phyloP scores from a whole-genome alignment of 1,284 basidiomycete genomes.

The Melampsora abietis-canadensis region DNA sequence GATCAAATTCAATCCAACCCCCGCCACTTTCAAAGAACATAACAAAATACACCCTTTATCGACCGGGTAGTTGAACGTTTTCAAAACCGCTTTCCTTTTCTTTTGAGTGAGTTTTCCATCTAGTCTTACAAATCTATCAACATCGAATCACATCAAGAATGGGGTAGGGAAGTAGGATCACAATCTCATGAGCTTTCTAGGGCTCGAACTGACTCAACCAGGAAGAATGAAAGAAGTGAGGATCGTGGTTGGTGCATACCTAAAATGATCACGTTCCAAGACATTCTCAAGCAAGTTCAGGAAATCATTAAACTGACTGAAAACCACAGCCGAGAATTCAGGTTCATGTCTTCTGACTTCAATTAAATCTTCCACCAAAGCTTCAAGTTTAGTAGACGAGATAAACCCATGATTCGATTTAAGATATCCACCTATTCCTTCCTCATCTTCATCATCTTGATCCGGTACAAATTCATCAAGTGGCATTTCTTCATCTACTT shows the following conservation, averaged over 20 bases:
- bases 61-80: conserved; percentile 66
- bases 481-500: conserved; percentile 10
- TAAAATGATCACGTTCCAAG: conserved; percentile 12
- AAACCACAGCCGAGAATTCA: conserved; percentile 53
- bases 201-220: no score
- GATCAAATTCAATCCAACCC: conserved; percentile 64
- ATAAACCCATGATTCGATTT: conserved; percentile 13
- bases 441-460: neutral
- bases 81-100: conserved; percentile 71
- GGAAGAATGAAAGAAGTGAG: no score
- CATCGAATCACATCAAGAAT: neutral
- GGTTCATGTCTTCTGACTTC: conserved; percentile 21
- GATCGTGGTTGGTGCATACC: no score
- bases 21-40: conserved; percentile 87
- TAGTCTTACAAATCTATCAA: conserved; percentile 71
- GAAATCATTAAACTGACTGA: conserved; percentile 56
- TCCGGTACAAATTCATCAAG: no score
- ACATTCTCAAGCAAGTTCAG: conserved; percentile 45
- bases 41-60: conserved; percentile 82
- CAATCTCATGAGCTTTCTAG: no score
- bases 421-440: conserved; percentile 15
- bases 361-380: conserved; percentile 29
- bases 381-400: conserved; percentile 41
- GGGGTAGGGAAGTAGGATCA: no score
- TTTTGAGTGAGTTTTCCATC: conserved; percentile 90